These are phyloP conservation scores for Lactarius tabidus DNA, from an alignment of 768 basidiomycete species.

Conservation along the genomic window DNA sequence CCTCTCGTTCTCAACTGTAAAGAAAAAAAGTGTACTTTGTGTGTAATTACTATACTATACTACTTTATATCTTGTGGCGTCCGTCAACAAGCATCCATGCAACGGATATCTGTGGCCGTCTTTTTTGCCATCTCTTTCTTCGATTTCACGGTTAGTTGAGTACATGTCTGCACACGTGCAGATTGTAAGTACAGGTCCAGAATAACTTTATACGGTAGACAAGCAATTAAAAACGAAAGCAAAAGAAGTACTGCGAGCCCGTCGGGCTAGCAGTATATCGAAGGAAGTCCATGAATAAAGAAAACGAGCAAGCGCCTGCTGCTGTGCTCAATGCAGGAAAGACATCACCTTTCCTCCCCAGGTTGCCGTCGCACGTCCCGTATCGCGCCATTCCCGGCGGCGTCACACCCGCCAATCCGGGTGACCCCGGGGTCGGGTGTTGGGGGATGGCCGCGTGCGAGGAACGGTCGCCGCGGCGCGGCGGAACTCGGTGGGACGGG, in stretches of 20 bases:
- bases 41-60: neutral
- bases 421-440: neutral
- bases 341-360: conserved; percentile 9
- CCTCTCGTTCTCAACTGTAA: neutral
- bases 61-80: conserved; percentile 13
- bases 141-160: conserved; percentile 16
- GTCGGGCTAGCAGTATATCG: conserved; percentile 14
- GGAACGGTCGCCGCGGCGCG: conserved; percentile 12
- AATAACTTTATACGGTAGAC: conserved; percentile 9
- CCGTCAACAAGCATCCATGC: neutral
- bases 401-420: conserved; percentile 16
- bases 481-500: conserved; percentile 20
- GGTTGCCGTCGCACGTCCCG: conserved; percentile 13
- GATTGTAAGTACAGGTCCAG: conserved; percentile 20
- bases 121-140: neutral
- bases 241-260: conserved; percentile 5
- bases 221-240: neutral
- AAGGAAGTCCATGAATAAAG: conserved; percentile 12
- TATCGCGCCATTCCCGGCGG: conserved; percentile 6
- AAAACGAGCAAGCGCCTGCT: conserved; percentile 4
- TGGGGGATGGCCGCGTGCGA: conserved; percentile 7
- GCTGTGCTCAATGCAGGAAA: conserved; percentile 9
- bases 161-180: conserved; percentile 20
- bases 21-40: neutral
- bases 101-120: conserved; percentile 12